Conservation (phyloP, 768 basidiomycete species). For the Serendipita indica region DNA sequence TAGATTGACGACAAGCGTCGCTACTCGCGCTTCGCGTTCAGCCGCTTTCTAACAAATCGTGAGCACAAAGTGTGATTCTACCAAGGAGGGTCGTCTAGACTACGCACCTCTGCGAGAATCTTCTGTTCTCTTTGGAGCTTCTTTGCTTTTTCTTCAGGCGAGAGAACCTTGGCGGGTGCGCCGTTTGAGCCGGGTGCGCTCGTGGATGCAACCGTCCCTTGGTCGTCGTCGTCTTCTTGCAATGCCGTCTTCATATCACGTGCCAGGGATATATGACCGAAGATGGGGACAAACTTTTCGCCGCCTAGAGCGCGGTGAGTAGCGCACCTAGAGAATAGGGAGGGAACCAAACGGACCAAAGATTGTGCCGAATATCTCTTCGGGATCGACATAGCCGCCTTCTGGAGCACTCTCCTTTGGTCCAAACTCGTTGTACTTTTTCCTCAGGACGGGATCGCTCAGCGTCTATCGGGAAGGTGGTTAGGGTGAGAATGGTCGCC, state of each 20-base stretch:
- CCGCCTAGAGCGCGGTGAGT: conserved; percentile 35
- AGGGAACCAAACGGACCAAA: conserved; percentile 15
- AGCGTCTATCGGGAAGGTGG: conserved; percentile 48
- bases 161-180: conserved; percentile 23
- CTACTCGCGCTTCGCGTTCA: conserved; percentile 58
- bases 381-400: conserved; percentile 74
- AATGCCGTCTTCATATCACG: conserved; percentile 86
- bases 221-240: conserved; percentile 66
- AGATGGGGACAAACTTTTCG: conserved; percentile 71
- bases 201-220: conserved; percentile 23
- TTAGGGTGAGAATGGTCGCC: conserved; percentile 2
- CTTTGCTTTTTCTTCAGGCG: conserved; percentile 53
- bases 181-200: background rate
- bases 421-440: conserved; percentile 86
- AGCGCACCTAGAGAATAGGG: background rate
- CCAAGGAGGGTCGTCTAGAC: background rate
- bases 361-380: conserved; percentile 19
- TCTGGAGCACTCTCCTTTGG: conserved; percentile 68
- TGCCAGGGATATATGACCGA: conserved; percentile 76
- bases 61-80: background rate
- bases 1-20: conserved; percentile 62
- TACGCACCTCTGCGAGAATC: conserved; percentile 49
- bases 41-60: conserved; percentile 50
- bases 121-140: conserved; percentile 28
- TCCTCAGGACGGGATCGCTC: conserved; percentile 57